Evolutionary conservation across 805 yeast species (phyloP).

Genomic region (Sugiyamaella floridensis): DNA sequence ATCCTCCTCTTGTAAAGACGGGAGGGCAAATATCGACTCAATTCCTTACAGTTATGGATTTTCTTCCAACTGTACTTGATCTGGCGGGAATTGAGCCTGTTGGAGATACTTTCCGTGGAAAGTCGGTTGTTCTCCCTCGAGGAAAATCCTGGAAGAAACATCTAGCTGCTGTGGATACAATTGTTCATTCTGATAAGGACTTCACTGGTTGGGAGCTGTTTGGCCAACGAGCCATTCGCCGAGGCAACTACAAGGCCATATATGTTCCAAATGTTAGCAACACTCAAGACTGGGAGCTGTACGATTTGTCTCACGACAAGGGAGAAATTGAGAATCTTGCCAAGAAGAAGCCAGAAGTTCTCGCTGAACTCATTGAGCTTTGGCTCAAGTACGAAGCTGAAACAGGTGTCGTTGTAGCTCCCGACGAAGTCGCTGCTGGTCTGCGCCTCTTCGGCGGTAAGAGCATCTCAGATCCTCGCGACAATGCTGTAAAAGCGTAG

Average conservation of each 20-base stretch:
- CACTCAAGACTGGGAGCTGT: constrained; percentile 42
- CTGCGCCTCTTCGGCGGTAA: constrained; percentile 3
- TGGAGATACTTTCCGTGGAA: constrained; percentile 32
- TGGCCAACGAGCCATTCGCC: constrained; percentile 50
- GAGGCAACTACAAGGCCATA: constrained; percentile 43
- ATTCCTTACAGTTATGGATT: constrained; percentile 54
- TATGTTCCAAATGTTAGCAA: constrained; percentile 41
- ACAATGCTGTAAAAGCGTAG: background rate
- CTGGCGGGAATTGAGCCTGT: constrained; percentile 34
- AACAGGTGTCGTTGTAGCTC: constrained; percentile 14
- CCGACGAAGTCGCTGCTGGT: constrained; percentile 5
- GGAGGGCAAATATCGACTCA: constrained; percentile 26
- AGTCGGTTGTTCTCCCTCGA: constrained; percentile 39
- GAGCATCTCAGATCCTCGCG: background rate
- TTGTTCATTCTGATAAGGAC: constrained; percentile 30
- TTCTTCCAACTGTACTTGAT: constrained; percentile 49
- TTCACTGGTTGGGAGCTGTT: constrained; percentile 50
- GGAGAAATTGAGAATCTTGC: constrained; percentile 47
- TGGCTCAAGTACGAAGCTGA: constrained; percentile 47
- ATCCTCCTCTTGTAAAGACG: constrained; percentile 32
- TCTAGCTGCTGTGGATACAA: constrained; percentile 24
- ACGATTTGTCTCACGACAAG: constrained; percentile 35
- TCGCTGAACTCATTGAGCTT: constrained; percentile 38
- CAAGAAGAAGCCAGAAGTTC: constrained; percentile 31
- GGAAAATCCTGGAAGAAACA: constrained; percentile 43